A percentile compares a stretch with the other conserved stretches of the same genome.
Conservation (phyloP, 2,329 filamentous ascomycete species). For the Hypoxylon sp. region DNA sequence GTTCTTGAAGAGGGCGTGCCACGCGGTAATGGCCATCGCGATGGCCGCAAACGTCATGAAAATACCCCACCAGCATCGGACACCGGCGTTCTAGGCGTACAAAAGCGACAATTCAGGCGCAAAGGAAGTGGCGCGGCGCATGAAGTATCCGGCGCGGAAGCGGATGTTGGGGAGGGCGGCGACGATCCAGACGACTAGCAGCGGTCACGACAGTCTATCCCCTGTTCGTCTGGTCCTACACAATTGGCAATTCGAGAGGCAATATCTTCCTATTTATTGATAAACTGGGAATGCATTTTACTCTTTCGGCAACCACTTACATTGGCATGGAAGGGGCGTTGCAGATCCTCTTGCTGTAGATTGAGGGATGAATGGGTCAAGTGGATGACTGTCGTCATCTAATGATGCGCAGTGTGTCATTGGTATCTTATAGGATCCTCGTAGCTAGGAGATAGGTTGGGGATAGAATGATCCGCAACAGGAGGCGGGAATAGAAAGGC, state of each 20-base stretch:
- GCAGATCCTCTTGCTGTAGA: slow-evolving; percentile 40
- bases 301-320: neutral
- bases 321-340: neutral
- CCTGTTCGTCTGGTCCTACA: slow-evolving; percentile 75
- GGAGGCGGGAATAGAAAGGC: neutral
- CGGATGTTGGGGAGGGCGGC: slow-evolving; percentile 75
- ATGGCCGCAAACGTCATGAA: slow-evolving; percentile 52
- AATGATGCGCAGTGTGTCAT: slow-evolving; percentile 6
- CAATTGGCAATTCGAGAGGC: slow-evolving; percentile 43
- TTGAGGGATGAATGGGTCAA: slow-evolving; percentile 53
- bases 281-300: neutral
- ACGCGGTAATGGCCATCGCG: slow-evolving; percentile 57
- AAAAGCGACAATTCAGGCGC: slow-evolving; percentile 57
- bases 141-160: slow-evolving; percentile 54
- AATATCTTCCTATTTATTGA: neutral
- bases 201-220: slow-evolving; percentile 74
- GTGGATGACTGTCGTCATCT: slow-evolving; percentile 49
- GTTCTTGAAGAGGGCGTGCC: slow-evolving; percentile 74
- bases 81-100: slow-evolving; percentile 67
- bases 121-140: slow-evolving; percentile 43
- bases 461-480: neutral
- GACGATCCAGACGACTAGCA: slow-evolving; percentile 75
- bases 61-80: slow-evolving; percentile 59
- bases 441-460: slow-evolving; percentile 2
- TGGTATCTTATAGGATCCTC: slow-evolving; percentile 5